Evolutionary conservation across 495 filamentous ascomycete species (phyloP), one percentile per base, ranked within the genome.

Genomic region (Thermochaetoides thermophila): DNA sequence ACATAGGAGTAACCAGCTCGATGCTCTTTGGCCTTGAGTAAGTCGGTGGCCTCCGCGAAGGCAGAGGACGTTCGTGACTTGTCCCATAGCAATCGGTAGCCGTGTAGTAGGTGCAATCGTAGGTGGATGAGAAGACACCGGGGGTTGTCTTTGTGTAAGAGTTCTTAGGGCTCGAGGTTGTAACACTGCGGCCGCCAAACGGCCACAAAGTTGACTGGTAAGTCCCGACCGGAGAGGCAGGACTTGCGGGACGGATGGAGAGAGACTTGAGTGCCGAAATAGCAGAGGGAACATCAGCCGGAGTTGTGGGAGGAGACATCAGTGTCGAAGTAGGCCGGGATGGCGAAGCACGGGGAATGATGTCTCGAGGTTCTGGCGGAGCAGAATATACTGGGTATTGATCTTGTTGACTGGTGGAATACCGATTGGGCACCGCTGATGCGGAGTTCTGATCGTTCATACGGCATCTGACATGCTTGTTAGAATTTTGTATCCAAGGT

Each of bases 11-110:
- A 19, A 67, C 59, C 17, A 67, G 49, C 44, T 66, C 61, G 42
- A 67, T 63, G 44, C 59, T 63, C 48, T 66, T 67, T 3, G 63
- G 61, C 24, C 62, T 52, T 32, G 61, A 63, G 49, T 66, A 61
- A 23, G 49, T 44, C 5, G 53, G 50, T 1, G 63, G 61, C 27
- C 52, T 51, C 27, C 62, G 58, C 11, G 46, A 42, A 0, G 63
- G 63, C 14, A 67, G 44, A 7, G 63, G 63, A 10, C 63, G 55
- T 23, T 64, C 61, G 11, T 54, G 45, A 30, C 49, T 49, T 7
- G 42, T 43, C 25, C 56, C 50, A 11, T 48, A 55, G 35, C 55
- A 53, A 29, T 44, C 36, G 29, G 32, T 34, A 48, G 38, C 36
- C 46, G 38, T 18, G 35, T 45, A 55, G 35, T 60, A 61, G 18